These are phyloP conservation scores for Knufia petricola DNA, from an alignment of 2,329 filamentous ascomycete genomes.

Conservation along the genomic window DNA sequence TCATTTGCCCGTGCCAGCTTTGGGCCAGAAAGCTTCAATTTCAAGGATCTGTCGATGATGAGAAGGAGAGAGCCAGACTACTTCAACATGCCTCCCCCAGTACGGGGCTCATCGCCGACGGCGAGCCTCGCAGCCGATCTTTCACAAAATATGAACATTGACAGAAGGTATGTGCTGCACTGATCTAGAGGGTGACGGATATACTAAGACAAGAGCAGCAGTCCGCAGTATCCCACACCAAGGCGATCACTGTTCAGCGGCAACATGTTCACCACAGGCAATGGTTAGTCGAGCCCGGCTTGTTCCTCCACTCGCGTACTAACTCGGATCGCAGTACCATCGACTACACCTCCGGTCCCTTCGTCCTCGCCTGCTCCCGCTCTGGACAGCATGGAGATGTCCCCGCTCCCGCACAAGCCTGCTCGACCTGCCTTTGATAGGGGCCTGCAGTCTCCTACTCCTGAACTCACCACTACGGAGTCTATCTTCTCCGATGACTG, in stretches of 20 bases:
- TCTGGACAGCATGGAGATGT: constrained; percentile 83
- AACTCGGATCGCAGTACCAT: constrained; percentile 46
- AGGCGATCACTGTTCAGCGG: constrained; percentile 75
- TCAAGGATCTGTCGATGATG: constrained; percentile 66
- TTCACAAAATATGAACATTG: constrained; percentile 93
- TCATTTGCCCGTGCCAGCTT: constrained; percentile 46
- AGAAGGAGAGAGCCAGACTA: constrained; percentile 63
- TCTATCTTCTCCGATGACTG: constrained; percentile 8
- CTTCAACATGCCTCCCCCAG: constrained; percentile 62
- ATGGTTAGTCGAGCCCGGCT: constrained; percentile 33
- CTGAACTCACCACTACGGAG: constrained; percentile 39
- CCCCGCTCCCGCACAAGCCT: constrained; percentile 79
- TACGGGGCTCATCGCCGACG: constrained; percentile 80
- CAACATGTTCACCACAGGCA: constrained; percentile 49
- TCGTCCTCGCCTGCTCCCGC: constrained; percentile 65
- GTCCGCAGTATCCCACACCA: constrained; percentile 73
- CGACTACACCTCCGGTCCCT: constrained; percentile 74
- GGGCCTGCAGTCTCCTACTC: constrained; percentile 63
- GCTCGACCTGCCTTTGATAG: constrained; percentile 54
- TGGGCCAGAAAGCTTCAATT: constrained; percentile 61
- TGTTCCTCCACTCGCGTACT: constrained; percentile 8
- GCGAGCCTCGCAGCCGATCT: constrained; percentile 86
- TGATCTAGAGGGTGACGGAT: constrained; percentile 22
- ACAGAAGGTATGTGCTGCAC: constrained; percentile 64
- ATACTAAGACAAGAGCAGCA: constrained; percentile 34